Evolutionary conservation across 345 rosid species (phyloP).

Genomic region (Turritis glabra): DNA sequence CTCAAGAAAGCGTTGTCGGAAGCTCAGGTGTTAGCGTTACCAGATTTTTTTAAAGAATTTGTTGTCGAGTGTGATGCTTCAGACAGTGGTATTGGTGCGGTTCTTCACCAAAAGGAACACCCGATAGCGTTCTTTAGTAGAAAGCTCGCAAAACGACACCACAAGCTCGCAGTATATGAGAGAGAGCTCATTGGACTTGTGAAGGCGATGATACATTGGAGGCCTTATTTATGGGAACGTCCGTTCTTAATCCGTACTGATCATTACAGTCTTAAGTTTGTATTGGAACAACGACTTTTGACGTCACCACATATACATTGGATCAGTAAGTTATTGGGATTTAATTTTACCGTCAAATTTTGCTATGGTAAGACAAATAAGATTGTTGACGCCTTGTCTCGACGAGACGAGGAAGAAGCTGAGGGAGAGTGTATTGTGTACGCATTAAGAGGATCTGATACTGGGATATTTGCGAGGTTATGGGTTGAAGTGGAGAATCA

Average conservation of each 20-base stretch:
- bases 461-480: not conserved
- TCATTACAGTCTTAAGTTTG: not conserved
- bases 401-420: not conserved
- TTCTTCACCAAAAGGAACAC: not conserved
- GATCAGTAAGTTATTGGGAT: not conserved
- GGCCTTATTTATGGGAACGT: not conserved
- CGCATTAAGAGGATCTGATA: no score
- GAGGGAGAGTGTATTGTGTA: no score
- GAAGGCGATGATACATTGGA: not conserved
- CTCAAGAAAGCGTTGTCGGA: not conserved
- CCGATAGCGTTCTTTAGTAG: not conserved
- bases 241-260: not conserved
- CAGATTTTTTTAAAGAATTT: not conserved
- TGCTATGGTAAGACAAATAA: not conserved
- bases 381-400: not conserved
- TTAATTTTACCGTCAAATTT: not conserved
- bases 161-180: no score
- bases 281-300: not conserved
- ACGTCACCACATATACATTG: not conserved
- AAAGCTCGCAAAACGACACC: accelerated
- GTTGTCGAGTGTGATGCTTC: not conserved
- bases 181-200: not conserved
- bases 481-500: not conserved
- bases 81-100: not conserved
- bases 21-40: not conserved